phyloP scores from a whole-genome alignment of 208 protist genomes.

The Wallacemonas sp. region DNA sequence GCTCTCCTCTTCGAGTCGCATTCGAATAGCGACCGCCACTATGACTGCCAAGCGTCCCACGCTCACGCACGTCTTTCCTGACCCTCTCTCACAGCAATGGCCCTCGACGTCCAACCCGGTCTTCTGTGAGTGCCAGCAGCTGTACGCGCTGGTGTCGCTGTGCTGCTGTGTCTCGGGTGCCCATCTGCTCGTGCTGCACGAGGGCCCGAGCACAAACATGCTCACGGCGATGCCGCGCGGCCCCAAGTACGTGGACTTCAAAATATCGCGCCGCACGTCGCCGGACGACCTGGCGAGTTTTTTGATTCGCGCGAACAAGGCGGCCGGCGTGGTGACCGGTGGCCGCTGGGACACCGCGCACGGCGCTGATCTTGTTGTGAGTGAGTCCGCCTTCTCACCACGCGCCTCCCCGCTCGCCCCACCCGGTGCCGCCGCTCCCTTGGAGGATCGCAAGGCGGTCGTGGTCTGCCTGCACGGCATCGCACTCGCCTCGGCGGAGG shows the following conservation, averaged over 20 bases:
- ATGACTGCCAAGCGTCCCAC: slow-evolving; percentile 38
- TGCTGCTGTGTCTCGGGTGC: slow-evolving; percentile 82
- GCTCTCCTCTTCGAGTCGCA: not conserved
- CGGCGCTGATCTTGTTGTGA: not conserved
- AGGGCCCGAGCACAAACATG: slow-evolving; percentile 53
- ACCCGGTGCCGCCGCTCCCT: not conserved
- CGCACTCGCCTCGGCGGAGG: slow-evolving; percentile 47
- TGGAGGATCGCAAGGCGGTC: slow-evolving; percentile 41
- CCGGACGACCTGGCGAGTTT: slow-evolving; percentile 67
- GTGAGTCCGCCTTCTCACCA: slow-evolving; percentile 5
- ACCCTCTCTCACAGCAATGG: slow-evolving; percentile 79
- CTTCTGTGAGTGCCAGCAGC: slow-evolving; percentile 80
- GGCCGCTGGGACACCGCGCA: slow-evolving; percentile 4
- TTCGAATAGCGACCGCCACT: too few relatives aligned
- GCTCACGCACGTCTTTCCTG: slow-evolving; percentile 80
- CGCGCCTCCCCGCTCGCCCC: not conserved
- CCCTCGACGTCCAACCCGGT: slow-evolving; percentile 70
- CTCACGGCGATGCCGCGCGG: slow-evolving; percentile 82
- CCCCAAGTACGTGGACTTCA: slow-evolving; percentile 78
- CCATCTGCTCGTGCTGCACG: slow-evolving; percentile 82
- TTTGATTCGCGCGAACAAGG: slow-evolving; percentile 57
- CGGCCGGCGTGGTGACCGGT: slow-evolving; percentile 18
- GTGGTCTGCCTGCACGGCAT: slow-evolving; percentile 81
- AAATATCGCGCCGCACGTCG: slow-evolving; percentile 58
- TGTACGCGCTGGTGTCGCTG: slow-evolving; percentile 82